Evolutionary conservation across 129 eudicot species (phyloP).

Genomic region (Flaveria robusta): DNA sequence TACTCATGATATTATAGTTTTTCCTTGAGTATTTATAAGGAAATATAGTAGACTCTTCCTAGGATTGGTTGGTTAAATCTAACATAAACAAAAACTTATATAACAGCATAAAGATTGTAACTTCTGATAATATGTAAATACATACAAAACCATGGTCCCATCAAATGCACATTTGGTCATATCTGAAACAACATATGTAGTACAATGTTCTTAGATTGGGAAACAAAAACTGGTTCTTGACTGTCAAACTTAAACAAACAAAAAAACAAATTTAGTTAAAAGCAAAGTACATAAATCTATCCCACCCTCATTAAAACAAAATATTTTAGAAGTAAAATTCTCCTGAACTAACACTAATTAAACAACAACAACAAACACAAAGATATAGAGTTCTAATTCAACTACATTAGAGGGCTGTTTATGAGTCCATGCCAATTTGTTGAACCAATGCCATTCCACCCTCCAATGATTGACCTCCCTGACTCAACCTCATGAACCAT

Average conservation of each 20-base stretch:
- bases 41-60: too few species aligned
- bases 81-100: not conserved
- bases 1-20: too few species aligned
- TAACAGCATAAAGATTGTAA: not conserved
- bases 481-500: slow-evolving; percentile 55
- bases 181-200: slow-evolving; percentile 22
- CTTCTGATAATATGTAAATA: not conserved
- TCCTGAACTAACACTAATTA: slow-evolving; percentile 33
- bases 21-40: too few species aligned
- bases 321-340: slow-evolving; percentile 33
- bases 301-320: slow-evolving; percentile 33
- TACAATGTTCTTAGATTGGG: slow-evolving; percentile 27
- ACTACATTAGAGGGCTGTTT: slow-evolving; percentile 70
- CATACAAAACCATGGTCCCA: slow-evolving; percentile 14
- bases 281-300: slow-evolving; percentile 37
- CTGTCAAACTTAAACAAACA: slow-evolving; percentile 40
- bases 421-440: slow-evolving; percentile 73
- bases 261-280: slow-evolving; percentile 41
- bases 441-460: slow-evolving; percentile 65
- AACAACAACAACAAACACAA: slow-evolving; percentile 17
- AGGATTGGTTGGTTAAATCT: not conserved
- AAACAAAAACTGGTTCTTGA: slow-evolving; percentile 40
- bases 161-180: slow-evolving; percentile 14
- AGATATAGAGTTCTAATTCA: slow-evolving; percentile 5
- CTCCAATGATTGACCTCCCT: slow-evolving; percentile 52